Base-by-base conservation (phyloP, 2,329 filamentous ascomycete species). In the Fusarium miscanthi region DNA sequence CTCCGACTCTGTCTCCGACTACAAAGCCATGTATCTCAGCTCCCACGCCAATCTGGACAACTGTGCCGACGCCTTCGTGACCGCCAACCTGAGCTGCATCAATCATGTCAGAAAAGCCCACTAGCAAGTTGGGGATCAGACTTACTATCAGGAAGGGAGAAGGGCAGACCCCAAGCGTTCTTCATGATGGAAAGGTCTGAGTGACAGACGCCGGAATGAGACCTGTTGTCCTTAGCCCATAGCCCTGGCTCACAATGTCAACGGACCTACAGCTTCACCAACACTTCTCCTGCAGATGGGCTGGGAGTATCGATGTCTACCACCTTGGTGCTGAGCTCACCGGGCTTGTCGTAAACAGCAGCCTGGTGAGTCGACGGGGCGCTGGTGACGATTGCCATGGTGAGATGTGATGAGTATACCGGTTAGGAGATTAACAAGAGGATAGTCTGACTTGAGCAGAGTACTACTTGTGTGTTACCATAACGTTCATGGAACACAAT, bases 41-140 rank as follows among this genome's bases (percentile, higher is more conserved):
- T 7, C 38, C 38, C 5, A 10, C n/a, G 16, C 52, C 52, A 16
- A 33, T 4, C 10, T 25, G 27, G 17, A 33, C 17, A 45, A 56
- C 17, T 1, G 27, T 56, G 1, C 52, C 53, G 0, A 56, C 27
- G 9, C 53, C 53, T n/a, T 56, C 53, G 12, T 56, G 53, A 1
- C 53, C 53, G 1, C 53, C 53, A 25, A 56, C 19, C 6, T 56
- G 53, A 33, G 38, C 53, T 56, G 13, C 2, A 25, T 0, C 6
- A 11, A n/a, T 1, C 2, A 2, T 6, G 5, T 52, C 7, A 52
- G 49, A 51, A 10, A 25, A 16, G 17, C 6, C 0, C 12, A n/a
- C 4, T 2, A 2, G 4, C 5, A 12, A 52, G 0, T 2, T 21
- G 2, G 2, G 5, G 3, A 6, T 8, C 14, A 6, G 2, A 16